Conservation (phyloP, 202 grass and related monocot genomes). For the Setaria italica region DNA sequence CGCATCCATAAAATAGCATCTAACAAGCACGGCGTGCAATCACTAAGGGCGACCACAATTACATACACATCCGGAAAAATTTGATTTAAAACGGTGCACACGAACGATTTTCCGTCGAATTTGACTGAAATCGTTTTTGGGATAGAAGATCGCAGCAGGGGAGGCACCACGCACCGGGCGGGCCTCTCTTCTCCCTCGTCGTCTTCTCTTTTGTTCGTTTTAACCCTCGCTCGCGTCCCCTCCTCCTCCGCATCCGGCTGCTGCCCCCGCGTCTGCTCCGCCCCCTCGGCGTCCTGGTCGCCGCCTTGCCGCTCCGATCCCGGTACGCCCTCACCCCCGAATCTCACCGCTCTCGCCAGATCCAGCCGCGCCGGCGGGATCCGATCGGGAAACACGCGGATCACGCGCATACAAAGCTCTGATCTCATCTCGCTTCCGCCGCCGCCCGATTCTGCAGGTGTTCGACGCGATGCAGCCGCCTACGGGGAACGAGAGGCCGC, state of each 20-base stretch:
- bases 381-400: conserved; percentile 45
- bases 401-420: not conserved
- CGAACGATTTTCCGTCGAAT: too few species aligned
- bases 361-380: conserved; percentile 45
- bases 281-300: conserved; percentile 25
- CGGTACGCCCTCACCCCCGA: conserved; percentile 31
- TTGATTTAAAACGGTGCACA: too few species aligned
- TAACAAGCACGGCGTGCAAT: too few species aligned
- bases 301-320: conserved; percentile 29
- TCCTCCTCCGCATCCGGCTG: conserved; percentile 4
- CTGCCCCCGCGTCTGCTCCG: not conserved
- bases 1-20: too few species aligned
- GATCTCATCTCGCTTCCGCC: not conserved
- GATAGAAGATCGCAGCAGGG: not conserved
- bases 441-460: conserved; percentile 31
- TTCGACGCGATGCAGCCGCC: conserved; percentile 55
- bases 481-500: conserved; percentile 52
- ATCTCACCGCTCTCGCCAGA: conserved; percentile 7
- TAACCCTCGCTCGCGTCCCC: conserved; percentile 28
- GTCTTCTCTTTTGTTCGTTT: not conserved
- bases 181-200: not conserved
- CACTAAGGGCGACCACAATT: too few species aligned
- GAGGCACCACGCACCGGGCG: not conserved
- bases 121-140: not conserved
- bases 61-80: too few species aligned